Percentiles rank a stretch among this genome's conserved stretches.
phyloP scores from a whole-genome alignment of 2,329 filamentous ascomycete species.

The Cladosporium phlei region DNA sequence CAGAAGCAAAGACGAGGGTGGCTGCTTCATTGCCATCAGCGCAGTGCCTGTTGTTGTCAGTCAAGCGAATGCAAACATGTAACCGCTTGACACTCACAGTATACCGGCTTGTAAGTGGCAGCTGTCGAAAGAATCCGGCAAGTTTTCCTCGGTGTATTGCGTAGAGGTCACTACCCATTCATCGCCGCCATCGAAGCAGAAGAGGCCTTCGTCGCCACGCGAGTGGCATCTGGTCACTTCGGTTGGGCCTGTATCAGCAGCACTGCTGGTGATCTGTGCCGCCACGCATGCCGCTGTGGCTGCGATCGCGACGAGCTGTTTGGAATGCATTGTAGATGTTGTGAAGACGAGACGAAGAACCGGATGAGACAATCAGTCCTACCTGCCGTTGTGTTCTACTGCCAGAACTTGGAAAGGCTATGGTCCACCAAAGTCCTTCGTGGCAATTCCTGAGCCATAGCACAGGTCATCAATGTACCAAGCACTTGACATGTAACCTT shows the following conservation, averaged over 20 bases:
- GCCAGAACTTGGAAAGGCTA: neutral
- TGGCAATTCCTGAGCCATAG: too few species aligned
- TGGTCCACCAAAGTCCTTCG: slow-evolving; percentile 4
- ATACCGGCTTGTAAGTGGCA: slow-evolving; percentile 1
- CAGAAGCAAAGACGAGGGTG: too few species aligned
- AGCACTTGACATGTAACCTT: slow-evolving; percentile 6
- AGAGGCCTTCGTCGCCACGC: slow-evolving; percentile 3
- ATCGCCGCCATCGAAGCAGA: slow-evolving; percentile 5
- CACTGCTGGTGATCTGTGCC: slow-evolving; percentile 3
- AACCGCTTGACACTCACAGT: too few species aligned
- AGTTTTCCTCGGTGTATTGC: neutral
- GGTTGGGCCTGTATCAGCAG: neutral
- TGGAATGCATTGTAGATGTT: neutral
- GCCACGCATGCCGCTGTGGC: neutral
- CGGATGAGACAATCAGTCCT: neutral
- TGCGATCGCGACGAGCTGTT: neutral
- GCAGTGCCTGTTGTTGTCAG: too few species aligned
- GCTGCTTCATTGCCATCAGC: too few species aligned
- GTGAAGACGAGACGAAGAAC: neutral
- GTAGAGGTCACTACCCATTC: slow-evolving; percentile 8
- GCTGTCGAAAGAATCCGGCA: neutral
- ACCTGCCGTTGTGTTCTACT: neutral
- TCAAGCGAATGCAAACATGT: too few species aligned
- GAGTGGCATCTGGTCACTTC: slow-evolving; percentile 9
- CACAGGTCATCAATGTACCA: too few species aligned